A percentile compares a stretch with the other conserved stretches of the same genome.
Evolutionary conservation across 202 grass and related monocot genomes (phyloP).

Genomic region (Hordeum pubiflorum): DNA sequence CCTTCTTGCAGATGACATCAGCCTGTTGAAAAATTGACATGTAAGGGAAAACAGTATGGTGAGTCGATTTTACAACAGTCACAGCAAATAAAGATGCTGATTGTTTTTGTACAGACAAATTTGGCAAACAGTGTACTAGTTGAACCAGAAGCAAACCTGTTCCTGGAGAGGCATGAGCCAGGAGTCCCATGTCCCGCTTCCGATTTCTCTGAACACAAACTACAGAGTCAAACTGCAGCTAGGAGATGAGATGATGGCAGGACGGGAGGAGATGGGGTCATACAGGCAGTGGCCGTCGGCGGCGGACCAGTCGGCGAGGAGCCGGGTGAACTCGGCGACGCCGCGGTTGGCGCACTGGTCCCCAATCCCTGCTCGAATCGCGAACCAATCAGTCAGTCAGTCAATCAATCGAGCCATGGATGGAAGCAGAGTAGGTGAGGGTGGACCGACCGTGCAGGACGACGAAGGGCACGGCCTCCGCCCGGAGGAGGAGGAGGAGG

Average conservation of each 20-base stretch:
- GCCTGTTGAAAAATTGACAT: constrained; percentile 13
- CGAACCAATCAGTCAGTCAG: neutral
- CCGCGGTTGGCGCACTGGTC: constrained; percentile 89
- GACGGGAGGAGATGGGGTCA: neutral
- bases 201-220: constrained; percentile 52
- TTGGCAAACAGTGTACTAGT: neutral
- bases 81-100: neutral
- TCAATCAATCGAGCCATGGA: neutral
- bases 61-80: neutral
- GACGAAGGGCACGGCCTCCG: constrained; percentile 58
- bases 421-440: neutral
- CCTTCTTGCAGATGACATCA: constrained; percentile 48
- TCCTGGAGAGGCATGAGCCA: constrained; percentile 81
- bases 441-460: constrained; percentile 50
- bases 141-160: constrained; percentile 34
- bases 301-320: constrained; percentile 70
- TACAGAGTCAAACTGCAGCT: neutral
- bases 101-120: neutral
- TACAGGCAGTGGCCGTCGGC: constrained; percentile 86
- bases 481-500: neutral
- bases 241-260: too few species aligned
- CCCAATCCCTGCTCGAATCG: constrained; percentile 52
- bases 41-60: neutral
- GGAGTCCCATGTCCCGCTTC: constrained; percentile 63
- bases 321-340: constrained; percentile 62